Percentiles rank a stretch among this genome's conserved stretches.
Evolutionary conservation across 805 yeast species (phyloP).

Genomic region (Alloascoidea hylecoeti): DNA sequence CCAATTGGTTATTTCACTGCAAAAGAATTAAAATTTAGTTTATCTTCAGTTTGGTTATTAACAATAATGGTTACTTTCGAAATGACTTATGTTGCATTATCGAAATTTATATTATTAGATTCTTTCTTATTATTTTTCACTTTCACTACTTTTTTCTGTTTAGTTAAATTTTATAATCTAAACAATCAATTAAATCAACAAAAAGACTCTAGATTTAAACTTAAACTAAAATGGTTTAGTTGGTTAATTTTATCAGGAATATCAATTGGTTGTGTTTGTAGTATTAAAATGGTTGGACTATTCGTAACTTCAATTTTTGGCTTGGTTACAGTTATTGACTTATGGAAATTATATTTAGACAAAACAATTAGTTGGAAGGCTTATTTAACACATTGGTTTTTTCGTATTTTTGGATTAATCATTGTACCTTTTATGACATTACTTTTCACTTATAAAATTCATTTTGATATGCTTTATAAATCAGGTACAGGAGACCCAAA

Average conservation of each 20-base stretch:
- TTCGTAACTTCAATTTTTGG: slow-evolving; percentile 53
- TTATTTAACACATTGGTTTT: slow-evolving; percentile 55
- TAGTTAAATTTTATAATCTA: slow-evolving; percentile 33
- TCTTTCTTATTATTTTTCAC: slow-evolving; percentile 70
- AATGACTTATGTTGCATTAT: slow-evolving; percentile 52
- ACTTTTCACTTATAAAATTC: slow-evolving; percentile 62
- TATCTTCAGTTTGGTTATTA: slow-evolving; percentile 43
- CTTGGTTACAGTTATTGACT: slow-evolving; percentile 38
- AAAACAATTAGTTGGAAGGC: slow-evolving; percentile 13
- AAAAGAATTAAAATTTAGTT: slow-evolving; percentile 37
- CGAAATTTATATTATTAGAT: slow-evolving; percentile 64
- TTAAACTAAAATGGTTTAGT: slow-evolving; percentile 24
- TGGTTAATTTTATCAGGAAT: slow-evolving; percentile 55
- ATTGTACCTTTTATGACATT: slow-evolving; percentile 60
- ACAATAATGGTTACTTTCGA: slow-evolving; percentile 53
- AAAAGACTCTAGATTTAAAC: slow-evolving; percentile 10
- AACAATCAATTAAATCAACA: slow-evolving; percentile 14
- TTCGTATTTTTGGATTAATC: slow-evolving; percentile 53
- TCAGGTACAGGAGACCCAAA: slow-evolving; percentile 92
- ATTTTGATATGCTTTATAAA: slow-evolving; percentile 58
- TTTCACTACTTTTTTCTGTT: slow-evolving; percentile 48
- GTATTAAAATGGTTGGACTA: slow-evolving; percentile 79
- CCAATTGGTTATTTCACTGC: slow-evolving; percentile 64
- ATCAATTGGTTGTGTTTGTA: slow-evolving; percentile 70
- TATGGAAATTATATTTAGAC: slow-evolving; percentile 27